Evolutionary conservation across 2,329 filamentous ascomycete genomes (phyloP), one percentile per base, ranked within the genome.

Genomic region (Penicillium sp.): DNA sequence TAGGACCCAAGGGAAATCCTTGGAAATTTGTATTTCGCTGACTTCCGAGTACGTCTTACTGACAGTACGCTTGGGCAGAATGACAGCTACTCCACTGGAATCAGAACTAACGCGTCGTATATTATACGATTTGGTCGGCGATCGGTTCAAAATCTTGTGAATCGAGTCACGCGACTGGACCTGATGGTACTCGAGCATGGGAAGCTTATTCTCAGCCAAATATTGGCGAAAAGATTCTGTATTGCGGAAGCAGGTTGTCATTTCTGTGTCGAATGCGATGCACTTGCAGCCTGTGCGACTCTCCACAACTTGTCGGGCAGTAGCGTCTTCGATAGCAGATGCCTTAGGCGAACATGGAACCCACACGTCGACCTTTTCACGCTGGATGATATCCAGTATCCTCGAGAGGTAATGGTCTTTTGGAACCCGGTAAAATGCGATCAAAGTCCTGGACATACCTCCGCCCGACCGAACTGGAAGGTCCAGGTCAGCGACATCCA

Each of bases 271-370:
- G 64, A 89, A 86, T 56, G 91, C 87, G 2, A 92, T 79, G 3
- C 83, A 87, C 59, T 78, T 83, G 66, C 88, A 89, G 1, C 62
- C 62, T 0, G 85, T 87, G 33, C 80, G 76, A 14, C 76, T 73
- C 63, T 89, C 84, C 19, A 90, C 74, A 3, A 80, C 74, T 55
- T 88, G 82, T 60, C 85, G 87, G 1, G 87, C 87, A 35, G 82
- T 72, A 0, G 85, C 88, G 68, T 92, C 89, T 65, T 89, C 85
- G 13, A 88, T 72, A 0, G 86, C 86, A 0, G 83, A 84, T 1
- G 82, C 80, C 9, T 89, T 85, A n/a, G 85, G 87, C 0, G 88
- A 90, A 65, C 88, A 90, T 21, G 85, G 87, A 3, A 92, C 84
- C 89, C 89, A 93, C 3, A 92, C 73, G 55, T 90, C 83, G 4